A percentile compares a stretch with the other conserved stretches of the same genome.
phyloP scores from a whole-genome alignment of 495 filamentous ascomycete genomes.

The Penicillium goetzii region DNA sequence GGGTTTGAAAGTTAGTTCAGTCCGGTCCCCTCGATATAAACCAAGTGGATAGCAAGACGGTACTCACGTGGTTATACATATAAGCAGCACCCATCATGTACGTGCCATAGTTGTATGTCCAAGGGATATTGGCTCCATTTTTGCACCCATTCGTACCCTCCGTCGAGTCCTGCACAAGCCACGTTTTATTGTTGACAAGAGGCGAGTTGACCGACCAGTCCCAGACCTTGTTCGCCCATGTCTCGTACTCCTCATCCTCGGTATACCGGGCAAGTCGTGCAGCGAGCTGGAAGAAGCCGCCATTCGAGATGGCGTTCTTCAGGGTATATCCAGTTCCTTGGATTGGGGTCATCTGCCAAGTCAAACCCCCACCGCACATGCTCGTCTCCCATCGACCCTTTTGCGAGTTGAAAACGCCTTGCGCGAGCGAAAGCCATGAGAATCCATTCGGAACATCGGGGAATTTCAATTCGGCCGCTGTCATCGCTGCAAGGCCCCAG shows the following conservation, averaged over 20 bases:
- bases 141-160: slow-evolving; percentile 55
- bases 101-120: slow-evolving; percentile 71
- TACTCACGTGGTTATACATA: slow-evolving; percentile 69
- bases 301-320: slow-evolving; percentile 76
- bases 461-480: slow-evolving; percentile 70
- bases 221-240: slow-evolving; percentile 69
- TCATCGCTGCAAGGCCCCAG: slow-evolving; percentile 72
- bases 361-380: slow-evolving; percentile 73
- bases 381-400: slow-evolving; percentile 61
- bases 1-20: slow-evolving; percentile 26
- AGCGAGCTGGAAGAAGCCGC: slow-evolving; percentile 74
- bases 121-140: slow-evolving; percentile 59
- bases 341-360: slow-evolving; percentile 79
- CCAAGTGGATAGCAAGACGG: not conserved
- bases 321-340: slow-evolving; percentile 72
- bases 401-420: slow-evolving; percentile 61
- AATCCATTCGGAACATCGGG: slow-evolving; percentile 59
- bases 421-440: slow-evolving; percentile 60
- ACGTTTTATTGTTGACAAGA: slow-evolving; percentile 51
- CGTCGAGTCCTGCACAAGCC: slow-evolving; percentile 64
- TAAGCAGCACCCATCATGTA: slow-evolving; percentile 68
- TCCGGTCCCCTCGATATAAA: slow-evolving; percentile 12
- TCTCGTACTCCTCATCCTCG: slow-evolving; percentile 66
- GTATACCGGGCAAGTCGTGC: slow-evolving; percentile 71
- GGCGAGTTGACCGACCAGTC: slow-evolving; percentile 63